Conservation (phyloP, 495 filamentous ascomycete genomes). For the Neurospora sp. region DNA sequence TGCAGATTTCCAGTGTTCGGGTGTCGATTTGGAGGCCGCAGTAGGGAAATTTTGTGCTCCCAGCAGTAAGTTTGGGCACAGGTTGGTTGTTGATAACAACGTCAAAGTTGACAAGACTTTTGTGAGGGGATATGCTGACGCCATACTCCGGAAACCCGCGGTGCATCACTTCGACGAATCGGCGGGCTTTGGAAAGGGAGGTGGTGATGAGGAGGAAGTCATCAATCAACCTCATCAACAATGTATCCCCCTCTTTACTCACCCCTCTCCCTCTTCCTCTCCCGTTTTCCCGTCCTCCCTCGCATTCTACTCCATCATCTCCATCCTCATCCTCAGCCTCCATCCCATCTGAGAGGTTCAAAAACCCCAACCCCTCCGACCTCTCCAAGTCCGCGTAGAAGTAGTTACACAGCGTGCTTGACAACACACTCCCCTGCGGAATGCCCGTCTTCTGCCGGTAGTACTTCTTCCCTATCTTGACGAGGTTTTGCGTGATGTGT, state of each 20-base stretch:
- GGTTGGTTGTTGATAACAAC: constrained; percentile 43
- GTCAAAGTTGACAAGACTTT: constrained; percentile 82
- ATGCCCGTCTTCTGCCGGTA: constrained; percentile 85
- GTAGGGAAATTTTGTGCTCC: constrained; percentile 60
- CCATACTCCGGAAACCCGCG: constrained; percentile 68
- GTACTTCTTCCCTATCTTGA: constrained; percentile 83
- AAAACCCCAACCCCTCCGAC: too few species aligned
- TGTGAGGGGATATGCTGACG: constrained; percentile 62
- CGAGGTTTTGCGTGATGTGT: constrained; percentile 72
- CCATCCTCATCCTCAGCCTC: too few species aligned
- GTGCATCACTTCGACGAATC: constrained; percentile 73
- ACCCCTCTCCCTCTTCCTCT: background rate
- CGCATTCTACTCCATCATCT: background rate
- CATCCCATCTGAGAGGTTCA: too few species aligned
- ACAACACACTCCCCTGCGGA: constrained; percentile 84
- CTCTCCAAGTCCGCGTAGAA: too few species aligned
- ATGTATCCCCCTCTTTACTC: constrained; percentile 31
- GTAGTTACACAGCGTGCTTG: constrained; percentile 79
- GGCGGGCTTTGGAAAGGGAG: constrained; percentile 47
- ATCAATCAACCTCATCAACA: constrained; percentile 77
- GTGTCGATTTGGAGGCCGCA: constrained; percentile 74
- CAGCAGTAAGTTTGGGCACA: constrained; percentile 39
- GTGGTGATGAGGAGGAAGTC: constrained; percentile 87
- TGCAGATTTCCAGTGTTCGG: constrained; percentile 57
- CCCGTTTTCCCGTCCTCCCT: background rate